These are phyloP conservation scores for Starmerella stellata DNA, from an alignment of 805 yeast species.

Conservation along the genomic window DNA sequence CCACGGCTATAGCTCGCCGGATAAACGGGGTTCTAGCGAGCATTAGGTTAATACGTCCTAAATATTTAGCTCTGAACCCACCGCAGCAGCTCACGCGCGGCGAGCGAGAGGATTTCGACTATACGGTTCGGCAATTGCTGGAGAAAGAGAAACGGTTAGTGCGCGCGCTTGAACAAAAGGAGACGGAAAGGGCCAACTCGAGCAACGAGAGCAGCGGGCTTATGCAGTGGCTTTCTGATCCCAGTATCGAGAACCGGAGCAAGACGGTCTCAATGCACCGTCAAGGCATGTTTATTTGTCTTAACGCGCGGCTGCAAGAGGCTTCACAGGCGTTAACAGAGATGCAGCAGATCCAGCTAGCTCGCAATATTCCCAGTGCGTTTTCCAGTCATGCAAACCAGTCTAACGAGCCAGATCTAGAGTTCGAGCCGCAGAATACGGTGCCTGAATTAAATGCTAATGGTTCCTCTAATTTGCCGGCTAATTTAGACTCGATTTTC, in stretches of 20 bases:
- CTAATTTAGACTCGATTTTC: background rate
- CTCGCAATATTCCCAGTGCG: conserved; percentile 13
- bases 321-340: conserved; percentile 22
- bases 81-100: conserved; percentile 20
- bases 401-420: background rate
- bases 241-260: conserved; percentile 17
- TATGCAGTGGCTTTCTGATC: conserved; percentile 15
- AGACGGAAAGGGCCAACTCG: conserved; percentile 5
- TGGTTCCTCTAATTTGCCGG: background rate
- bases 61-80: conserved; percentile 20
- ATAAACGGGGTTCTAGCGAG: conserved; percentile 8
- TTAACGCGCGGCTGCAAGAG: conserved; percentile 20
- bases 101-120: conserved; percentile 26
- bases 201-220: no score
- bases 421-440: background rate
- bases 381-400: no score
- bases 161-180: conserved; percentile 13
- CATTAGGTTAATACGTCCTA: conserved; percentile 16
- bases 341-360: conserved; percentile 23
- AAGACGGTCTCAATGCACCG: conserved; percentile 22
- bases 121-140: conserved; percentile 23
- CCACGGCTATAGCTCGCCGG: conserved; percentile 15
- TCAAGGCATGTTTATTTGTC: conserved; percentile 23
- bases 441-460: background rate
- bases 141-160: conserved; percentile 21